Conservation (phyloP, 164 flowering plant species). For the Tinospora cordifolia region DNA sequence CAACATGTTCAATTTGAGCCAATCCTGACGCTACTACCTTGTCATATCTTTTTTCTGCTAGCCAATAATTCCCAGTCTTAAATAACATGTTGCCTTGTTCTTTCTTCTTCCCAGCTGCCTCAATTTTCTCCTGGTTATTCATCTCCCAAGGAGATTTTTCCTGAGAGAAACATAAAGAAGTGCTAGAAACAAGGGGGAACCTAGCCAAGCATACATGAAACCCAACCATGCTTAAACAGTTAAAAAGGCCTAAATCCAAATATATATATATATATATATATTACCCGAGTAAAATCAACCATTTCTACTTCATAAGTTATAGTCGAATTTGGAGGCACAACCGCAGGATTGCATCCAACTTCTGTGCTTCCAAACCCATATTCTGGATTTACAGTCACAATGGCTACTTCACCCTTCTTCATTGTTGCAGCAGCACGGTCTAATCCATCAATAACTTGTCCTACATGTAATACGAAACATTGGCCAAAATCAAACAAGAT, state of each 20-base stretch:
- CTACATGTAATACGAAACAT: conserved; percentile 16
- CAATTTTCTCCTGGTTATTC: conserved; percentile 47
- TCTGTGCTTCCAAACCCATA: conserved; percentile 9
- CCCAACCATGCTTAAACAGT: not conserved
- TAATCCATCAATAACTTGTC: conserved; percentile 36
- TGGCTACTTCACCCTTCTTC: conserved; percentile 42
- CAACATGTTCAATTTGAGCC: conserved; percentile 6
- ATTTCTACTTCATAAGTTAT: conserved; percentile 38
- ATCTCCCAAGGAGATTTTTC: conserved; percentile 62
- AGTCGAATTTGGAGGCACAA: conserved; percentile 15
- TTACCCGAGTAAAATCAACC: conserved; percentile 42
- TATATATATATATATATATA: no score
- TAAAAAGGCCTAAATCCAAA: not conserved
- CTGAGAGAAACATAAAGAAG: conserved; percentile 16
- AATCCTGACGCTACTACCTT: conserved; percentile 31
- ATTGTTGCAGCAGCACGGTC: conserved; percentile 48
- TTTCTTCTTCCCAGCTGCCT: conserved; percentile 56
- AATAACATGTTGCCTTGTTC: conserved; percentile 65
- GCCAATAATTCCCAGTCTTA: conserved; percentile 48
- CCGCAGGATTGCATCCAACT: not conserved
- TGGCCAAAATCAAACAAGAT: not conserved
- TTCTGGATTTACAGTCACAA: conserved; percentile 25
- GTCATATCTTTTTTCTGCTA: conserved; percentile 52
- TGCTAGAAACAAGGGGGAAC: not conserved
- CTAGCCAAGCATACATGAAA: not conserved